These are phyloP conservation scores for Fusarium floridanum DNA, from an alignment of 2,329 filamentous ascomycete genomes.

Conservation along the genomic window DNA sequence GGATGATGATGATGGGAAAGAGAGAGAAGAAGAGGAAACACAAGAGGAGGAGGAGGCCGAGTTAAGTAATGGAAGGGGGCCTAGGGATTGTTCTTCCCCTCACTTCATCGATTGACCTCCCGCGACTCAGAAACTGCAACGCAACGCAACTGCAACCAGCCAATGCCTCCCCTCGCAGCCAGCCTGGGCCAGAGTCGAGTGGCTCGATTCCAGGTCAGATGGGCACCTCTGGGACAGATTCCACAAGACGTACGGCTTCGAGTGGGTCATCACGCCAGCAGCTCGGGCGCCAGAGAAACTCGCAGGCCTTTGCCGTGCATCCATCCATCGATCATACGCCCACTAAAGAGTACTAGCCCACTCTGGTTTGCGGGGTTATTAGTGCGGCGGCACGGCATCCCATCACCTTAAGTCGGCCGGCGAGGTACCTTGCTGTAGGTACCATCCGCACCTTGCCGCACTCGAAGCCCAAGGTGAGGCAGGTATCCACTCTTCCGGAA, in stretches of 20 bases:
- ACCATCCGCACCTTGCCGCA: not conserved
- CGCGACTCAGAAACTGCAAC: slow-evolving; percentile 30
- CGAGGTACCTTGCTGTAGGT: not conserved
- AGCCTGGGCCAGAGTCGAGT: slow-evolving; percentile 29
- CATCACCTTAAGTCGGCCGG: not conserved
- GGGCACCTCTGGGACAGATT: slow-evolving; percentile 13
- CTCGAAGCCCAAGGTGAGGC: slow-evolving; percentile 1
- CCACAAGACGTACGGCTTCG: slow-evolving; percentile 3
- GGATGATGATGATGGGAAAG: slow-evolving; percentile 40
- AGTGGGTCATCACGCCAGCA: slow-evolving; percentile 2
- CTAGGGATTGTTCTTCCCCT: slow-evolving; percentile 32
- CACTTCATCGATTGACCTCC: slow-evolving; percentile 36
- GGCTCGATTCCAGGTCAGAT: slow-evolving; percentile 37
- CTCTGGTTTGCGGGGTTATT: slow-evolving; percentile 30
- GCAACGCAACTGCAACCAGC: slow-evolving; percentile 26
- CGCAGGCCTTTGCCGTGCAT: slow-evolving; percentile 6
- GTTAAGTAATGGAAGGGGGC: slow-evolving; percentile 42
- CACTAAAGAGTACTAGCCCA: not conserved
- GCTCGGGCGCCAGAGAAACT: not conserved
- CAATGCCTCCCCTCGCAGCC: slow-evolving; percentile 20
- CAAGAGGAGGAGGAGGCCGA: slow-evolving; percentile 41
- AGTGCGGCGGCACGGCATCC: slow-evolving; percentile 24
- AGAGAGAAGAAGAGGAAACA: slow-evolving; percentile 40
- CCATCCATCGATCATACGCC: slow-evolving; percentile 1
- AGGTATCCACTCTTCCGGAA: slow-evolving; percentile 4